These are phyloP conservation scores for Chrysoporthe austroafricana DNA, from an alignment of 2,329 filamentous ascomycete species.

Conservation along the genomic window DNA sequence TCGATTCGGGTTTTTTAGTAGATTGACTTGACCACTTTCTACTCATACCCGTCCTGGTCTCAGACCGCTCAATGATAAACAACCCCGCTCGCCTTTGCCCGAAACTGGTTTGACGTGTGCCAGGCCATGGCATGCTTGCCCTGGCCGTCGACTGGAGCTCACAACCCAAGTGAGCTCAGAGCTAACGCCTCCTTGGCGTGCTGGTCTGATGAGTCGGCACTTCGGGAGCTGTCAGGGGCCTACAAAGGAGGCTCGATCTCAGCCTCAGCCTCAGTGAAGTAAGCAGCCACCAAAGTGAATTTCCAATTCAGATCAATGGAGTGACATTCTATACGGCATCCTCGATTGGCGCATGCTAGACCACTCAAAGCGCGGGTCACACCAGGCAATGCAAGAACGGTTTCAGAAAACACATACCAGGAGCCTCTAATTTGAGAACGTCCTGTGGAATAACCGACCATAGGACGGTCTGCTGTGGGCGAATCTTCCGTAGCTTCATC, in stretches of 20 bases:
- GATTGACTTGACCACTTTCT: too few relatives aligned
- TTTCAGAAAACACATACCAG: too few relatives aligned
- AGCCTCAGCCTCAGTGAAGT: neutral
- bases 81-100: conserved; percentile 2
- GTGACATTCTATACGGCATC: neutral
- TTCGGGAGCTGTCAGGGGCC: neutral
- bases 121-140: neutral
- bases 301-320: neutral
- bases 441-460: too few relatives aligned
- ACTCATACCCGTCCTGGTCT: neutral
- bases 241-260: neutral
- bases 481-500: too few relatives aligned
- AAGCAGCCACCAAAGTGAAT: neutral
- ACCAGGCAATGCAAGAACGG: too few relatives aligned
- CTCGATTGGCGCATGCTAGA: neutral
- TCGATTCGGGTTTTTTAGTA: neutral
- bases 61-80: neutral
- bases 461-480: too few relatives aligned
- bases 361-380: neutral
- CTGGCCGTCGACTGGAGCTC: neutral
- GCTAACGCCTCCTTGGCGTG: neutral
- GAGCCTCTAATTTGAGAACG: too few relatives aligned
- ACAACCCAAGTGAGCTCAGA: neutral
- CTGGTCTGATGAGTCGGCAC: neutral
- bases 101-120: conserved; percentile 12